phyloP scores from a whole-genome alignment of 2,329 filamentous ascomycete genomes.

The Talaromyces sp. region DNA sequence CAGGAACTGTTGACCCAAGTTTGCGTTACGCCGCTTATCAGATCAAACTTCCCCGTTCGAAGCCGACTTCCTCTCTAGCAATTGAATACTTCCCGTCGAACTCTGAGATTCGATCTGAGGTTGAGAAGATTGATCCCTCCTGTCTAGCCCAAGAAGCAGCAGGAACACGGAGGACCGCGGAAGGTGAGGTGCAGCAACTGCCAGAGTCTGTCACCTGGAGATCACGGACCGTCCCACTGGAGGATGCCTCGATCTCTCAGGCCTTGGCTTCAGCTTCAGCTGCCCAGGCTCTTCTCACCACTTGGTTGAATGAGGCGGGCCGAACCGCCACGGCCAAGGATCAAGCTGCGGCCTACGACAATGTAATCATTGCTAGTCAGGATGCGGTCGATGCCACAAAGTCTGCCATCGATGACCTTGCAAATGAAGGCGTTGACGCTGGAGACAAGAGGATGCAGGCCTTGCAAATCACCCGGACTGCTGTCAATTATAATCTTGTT shows the following conservation, averaged over 20 bases:
- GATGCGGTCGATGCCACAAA: constrained; percentile 94
- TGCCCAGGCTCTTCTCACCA: constrained; percentile 56
- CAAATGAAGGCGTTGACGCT: constrained; percentile 78
- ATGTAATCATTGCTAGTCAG: constrained; percentile 84
- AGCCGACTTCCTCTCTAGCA: constrained; percentile 77
- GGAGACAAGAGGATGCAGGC: constrained; percentile 88
- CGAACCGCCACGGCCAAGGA: constrained; percentile 55
- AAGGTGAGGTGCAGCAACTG: constrained; percentile 52
- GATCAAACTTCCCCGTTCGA: constrained; percentile 80
- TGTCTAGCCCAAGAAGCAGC: constrained; percentile 64
- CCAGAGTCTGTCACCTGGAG: constrained; percentile 85
- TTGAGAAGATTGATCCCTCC: constrained; percentile 71
- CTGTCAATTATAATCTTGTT: constrained; percentile 91
- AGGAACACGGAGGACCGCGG: constrained; percentile 49
- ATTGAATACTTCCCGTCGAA: constrained; percentile 74
- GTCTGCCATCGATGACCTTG: constrained; percentile 86
- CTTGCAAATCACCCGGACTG: constrained; percentile 86
- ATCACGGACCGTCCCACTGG: constrained; percentile 79
- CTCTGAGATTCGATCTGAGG: constrained; percentile 61
- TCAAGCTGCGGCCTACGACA: constrained; percentile 84
- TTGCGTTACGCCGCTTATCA: constrained; percentile 95
- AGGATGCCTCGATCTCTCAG: constrained; percentile 88
- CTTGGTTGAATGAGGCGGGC: constrained; percentile 49
- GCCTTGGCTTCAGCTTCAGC: constrained; percentile 71
- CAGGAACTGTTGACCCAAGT: constrained; percentile 85